These are phyloP conservation scores for Desmodesmus armatus DNA, from an alignment of 139 green algal genomes.

Conservation along the genomic window DNA sequence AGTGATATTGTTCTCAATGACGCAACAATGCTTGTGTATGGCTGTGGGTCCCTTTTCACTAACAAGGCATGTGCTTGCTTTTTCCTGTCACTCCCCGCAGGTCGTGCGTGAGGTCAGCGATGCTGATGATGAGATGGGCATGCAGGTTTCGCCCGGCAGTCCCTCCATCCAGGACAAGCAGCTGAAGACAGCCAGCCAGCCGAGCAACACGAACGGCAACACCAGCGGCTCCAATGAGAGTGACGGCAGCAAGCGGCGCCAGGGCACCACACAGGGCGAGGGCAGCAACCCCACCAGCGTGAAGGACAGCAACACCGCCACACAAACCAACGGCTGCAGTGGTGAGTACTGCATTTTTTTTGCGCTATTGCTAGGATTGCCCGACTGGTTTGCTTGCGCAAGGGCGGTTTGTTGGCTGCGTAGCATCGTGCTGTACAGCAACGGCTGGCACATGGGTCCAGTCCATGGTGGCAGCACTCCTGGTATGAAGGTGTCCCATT, in stretches of 20 bases:
- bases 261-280: conserved; percentile 43
- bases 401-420: too few species aligned
- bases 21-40: too few species aligned
- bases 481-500: too few species aligned
- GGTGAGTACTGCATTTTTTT: too few species aligned
- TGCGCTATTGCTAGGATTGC: too few species aligned
- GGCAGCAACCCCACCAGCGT: conserved; percentile 52
- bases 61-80: too few species aligned
- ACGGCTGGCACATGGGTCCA: too few species aligned
- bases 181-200: conserved; percentile 38
- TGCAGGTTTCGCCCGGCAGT: conserved; percentile 38
- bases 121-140: conserved; percentile 6
- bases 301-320: conserved; percentile 60
- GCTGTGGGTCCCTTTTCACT: too few species aligned
- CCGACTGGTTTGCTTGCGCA: too few species aligned
- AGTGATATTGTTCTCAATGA: background rate
- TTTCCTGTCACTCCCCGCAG: background rate
- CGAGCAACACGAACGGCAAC: conserved; percentile 46
- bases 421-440: too few species aligned
- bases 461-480: too few species aligned
- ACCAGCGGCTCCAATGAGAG: conserved; percentile 44
- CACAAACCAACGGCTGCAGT: conserved; percentile 49
- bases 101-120: conserved; percentile 21
- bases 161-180: conserved; percentile 45
- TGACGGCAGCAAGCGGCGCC: conserved; percentile 9